Percentiles rank a stretch among this genome's conserved stretches.
phyloP scores from a whole-genome alignment of 495 filamentous ascomycete species.

The Extremus antarcticus region DNA sequence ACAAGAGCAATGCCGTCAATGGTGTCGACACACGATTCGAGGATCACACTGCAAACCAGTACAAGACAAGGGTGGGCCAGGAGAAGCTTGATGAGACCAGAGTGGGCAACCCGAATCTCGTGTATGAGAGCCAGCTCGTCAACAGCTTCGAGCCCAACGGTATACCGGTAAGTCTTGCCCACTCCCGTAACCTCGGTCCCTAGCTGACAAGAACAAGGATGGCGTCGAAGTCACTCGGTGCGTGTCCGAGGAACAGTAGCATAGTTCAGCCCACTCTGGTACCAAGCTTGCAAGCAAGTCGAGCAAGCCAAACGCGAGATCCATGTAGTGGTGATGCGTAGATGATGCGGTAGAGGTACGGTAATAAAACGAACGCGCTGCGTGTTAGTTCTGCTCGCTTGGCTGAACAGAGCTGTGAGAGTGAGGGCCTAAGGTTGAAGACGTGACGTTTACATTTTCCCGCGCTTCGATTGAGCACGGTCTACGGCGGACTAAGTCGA shows the following conservation, averaged over 20 bases:
- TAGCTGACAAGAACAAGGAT: conserved; percentile 41
- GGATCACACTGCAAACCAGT: conserved; percentile 29
- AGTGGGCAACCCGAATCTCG: conserved; percentile 56
- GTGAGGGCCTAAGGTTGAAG: too few relatives aligned
- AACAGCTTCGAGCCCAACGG: conserved; percentile 60
- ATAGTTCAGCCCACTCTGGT: too few relatives aligned
- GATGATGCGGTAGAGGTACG: too few relatives aligned
- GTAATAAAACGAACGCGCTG: too few relatives aligned
- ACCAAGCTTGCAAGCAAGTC: too few relatives aligned
- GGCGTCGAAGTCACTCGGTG: conserved; percentile 63
- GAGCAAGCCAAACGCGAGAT: too few relatives aligned
- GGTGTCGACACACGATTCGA: conserved; percentile 23
- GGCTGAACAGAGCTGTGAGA: too few relatives aligned
- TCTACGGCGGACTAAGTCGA: too few relatives aligned
- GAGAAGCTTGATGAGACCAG: conserved; percentile 36
- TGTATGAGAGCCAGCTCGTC: conserved; percentile 55
- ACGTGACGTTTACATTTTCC: too few relatives aligned
- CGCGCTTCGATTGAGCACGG: too few relatives aligned
- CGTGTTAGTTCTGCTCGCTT: too few relatives aligned
- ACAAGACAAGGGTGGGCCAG: conserved; percentile 29
- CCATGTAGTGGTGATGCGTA: too few relatives aligned
- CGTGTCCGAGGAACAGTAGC: conserved; percentile 33
- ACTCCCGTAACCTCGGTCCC: not conserved
- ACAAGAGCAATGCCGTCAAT: conserved; percentile 19
- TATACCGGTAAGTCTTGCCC: conserved; percentile 37